These are phyloP conservation scores for Pueraria montana DNA, from an alignment of 306 rosid species.

Conservation along the genomic window DNA sequence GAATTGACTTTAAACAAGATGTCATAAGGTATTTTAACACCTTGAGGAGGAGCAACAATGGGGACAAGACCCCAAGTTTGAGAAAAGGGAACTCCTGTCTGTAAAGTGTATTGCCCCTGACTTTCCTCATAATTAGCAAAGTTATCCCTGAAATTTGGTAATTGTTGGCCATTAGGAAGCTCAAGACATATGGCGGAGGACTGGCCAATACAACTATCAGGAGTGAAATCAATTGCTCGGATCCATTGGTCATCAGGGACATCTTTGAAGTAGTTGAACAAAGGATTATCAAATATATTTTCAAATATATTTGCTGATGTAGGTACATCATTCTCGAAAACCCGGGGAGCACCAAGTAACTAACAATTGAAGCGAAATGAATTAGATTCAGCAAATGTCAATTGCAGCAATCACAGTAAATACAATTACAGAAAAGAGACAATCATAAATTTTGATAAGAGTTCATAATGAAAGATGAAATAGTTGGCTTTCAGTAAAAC, in stretches of 20 bases:
- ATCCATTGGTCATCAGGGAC: slow-evolving; percentile 73
- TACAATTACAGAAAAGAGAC: slow-evolving; percentile 6
- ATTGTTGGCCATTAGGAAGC: slow-evolving; percentile 58
- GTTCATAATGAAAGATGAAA: slow-evolving; percentile 1
- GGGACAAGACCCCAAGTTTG: slow-evolving; percentile 63
- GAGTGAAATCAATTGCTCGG: slow-evolving; percentile 80
- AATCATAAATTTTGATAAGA: slow-evolving; percentile 1
- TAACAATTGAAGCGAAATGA: slow-evolving; percentile 42
- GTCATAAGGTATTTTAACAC: slow-evolving; percentile 63
- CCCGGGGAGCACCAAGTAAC: slow-evolving; percentile 82
- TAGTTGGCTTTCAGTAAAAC: slow-evolving; percentile 2
- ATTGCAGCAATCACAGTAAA: neutral
- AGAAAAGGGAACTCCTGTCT: slow-evolving; percentile 60
- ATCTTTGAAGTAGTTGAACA: slow-evolving; percentile 52
- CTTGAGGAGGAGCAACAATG: slow-evolving; percentile 69
- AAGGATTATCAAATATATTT: slow-evolving; percentile 53
- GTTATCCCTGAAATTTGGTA: slow-evolving; percentile 71
- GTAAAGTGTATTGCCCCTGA: slow-evolving; percentile 48
- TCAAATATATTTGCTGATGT: slow-evolving; percentile 34
- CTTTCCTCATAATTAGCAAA: slow-evolving; percentile 68
- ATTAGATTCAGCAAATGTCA: slow-evolving; percentile 23
- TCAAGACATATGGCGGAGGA: slow-evolving; percentile 74
- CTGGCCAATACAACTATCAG: slow-evolving; percentile 65
- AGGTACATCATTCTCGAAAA: slow-evolving; percentile 54
- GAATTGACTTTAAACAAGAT: slow-evolving; percentile 75